Percentiles rank a stretch among this genome's conserved stretches.
These are phyloP conservation scores for Flaveria ramosissima DNA, from an alignment of 129 eudicot species.

Conservation along the genomic window DNA sequence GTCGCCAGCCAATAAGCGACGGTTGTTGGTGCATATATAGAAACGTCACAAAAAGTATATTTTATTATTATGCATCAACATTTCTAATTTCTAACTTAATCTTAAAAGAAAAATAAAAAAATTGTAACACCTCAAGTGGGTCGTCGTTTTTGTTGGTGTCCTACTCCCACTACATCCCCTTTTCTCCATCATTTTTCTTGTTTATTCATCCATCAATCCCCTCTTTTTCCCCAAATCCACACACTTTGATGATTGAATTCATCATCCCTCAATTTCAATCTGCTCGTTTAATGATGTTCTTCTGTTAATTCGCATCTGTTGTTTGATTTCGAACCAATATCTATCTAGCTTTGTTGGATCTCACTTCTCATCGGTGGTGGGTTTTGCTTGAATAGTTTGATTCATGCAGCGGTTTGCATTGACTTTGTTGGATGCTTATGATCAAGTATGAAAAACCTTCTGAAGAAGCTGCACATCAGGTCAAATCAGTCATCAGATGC, in stretches of 20 bases:
- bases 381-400: not conserved
- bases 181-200: not conserved
- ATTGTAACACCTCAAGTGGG: too few species aligned
- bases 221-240: not conserved
- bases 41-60: too few species aligned
- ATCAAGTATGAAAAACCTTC: conserved; percentile 64
- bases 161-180: conserved; percentile 32
- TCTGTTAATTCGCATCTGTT: not conserved
- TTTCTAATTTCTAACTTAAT: too few species aligned
- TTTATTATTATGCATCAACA: too few species aligned
- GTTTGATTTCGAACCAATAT: too few species aligned
- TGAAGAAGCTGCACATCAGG: conserved; percentile 72
- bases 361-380: conserved; percentile 14
- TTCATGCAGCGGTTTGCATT: conserved; percentile 46
- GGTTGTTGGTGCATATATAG: too few species aligned
- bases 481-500: conserved; percentile 61
- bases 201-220: not conserved
- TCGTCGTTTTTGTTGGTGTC: conserved; percentile 22
- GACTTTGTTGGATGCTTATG: conserved; percentile 17
- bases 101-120: too few species aligned
- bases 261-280: not conserved
- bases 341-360: conserved; percentile 26
- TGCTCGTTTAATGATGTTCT: too few species aligned
- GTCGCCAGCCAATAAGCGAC: too few species aligned
- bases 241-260: not conserved